Conservation (phyloP, 768 basidiomycete genomes). For the Steccherinum ochraceum region DNA sequence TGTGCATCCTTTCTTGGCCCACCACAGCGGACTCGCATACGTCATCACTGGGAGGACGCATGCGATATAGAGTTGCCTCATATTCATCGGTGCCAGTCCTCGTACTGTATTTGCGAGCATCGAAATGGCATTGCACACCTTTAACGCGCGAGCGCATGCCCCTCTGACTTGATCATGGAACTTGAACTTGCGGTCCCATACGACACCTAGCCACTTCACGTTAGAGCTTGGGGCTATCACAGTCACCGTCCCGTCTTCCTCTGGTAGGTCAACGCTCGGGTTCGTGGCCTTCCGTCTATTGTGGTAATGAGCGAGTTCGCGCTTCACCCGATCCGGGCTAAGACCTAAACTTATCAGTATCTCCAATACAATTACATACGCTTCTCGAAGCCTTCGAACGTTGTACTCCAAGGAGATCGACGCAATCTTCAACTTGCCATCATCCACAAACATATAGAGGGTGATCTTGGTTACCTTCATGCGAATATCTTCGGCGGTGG, state of each 20-base stretch:
- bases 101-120: conserved; percentile 30
- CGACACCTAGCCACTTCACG: conserved; percentile 28
- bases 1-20: conserved; percentile 22
- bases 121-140: conserved; percentile 17
- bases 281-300: neutral
- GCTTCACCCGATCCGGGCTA: neutral
- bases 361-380: neutral
- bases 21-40: conserved; percentile 29
- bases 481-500: neutral
- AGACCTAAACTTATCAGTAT: conserved; percentile 1
- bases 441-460: conserved; percentile 26
- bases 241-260: neutral
- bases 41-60: conserved; percentile 28
- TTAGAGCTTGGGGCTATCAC: neutral
- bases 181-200: conserved; percentile 25
- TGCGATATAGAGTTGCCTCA: conserved; percentile 22
- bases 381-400: neutral
- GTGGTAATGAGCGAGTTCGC: conserved; percentile 6
- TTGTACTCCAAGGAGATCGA: conserved; percentile 3
- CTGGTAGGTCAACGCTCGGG: conserved; percentile 1
- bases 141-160: conserved; percentile 18
- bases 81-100: conserved; percentile 25
- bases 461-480: conserved; percentile 11
- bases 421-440: conserved; percentile 20
- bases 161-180: conserved; percentile 27